These are phyloP conservation scores for Globisporangium rhizosaccharum DNA, from an alignment of 352 stramenopile species.

Conservation along the genomic window DNA sequence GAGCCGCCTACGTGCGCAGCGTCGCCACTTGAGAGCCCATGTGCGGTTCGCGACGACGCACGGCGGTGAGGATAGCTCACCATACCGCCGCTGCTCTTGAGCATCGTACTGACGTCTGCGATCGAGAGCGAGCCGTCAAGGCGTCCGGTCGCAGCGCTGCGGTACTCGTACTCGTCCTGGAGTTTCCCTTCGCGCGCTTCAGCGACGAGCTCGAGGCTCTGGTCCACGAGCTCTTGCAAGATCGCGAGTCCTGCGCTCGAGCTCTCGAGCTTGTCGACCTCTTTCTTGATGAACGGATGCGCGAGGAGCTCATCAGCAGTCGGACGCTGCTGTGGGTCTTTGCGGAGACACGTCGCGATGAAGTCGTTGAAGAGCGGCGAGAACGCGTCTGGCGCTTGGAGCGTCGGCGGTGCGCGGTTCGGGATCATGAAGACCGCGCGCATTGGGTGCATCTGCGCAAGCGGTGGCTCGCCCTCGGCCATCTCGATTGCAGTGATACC, in stretches of 20 bases:
- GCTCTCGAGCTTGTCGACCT: constrained; percentile 43
- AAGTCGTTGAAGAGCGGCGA: constrained; percentile 58
- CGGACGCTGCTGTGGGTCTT: constrained; percentile 47
- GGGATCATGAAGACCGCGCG: constrained; percentile 78
- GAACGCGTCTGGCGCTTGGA: constrained; percentile 33
- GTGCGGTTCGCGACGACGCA: constrained; percentile 7
- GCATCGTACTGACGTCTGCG: constrained; percentile 63
- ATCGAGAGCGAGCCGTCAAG: constrained; percentile 57
- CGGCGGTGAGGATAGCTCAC: constrained; percentile 14
- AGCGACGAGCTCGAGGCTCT: constrained; percentile 58
- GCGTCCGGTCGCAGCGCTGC: constrained; percentile 40
- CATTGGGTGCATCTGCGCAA: constrained; percentile 88
- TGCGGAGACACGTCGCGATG: constrained; percentile 55
- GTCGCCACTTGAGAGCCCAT: neutral
- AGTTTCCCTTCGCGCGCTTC: constrained; percentile 38
- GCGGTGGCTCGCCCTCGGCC: constrained; percentile 78
- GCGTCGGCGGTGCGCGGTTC: constrained; percentile 48
- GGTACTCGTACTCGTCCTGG: constrained; percentile 55
- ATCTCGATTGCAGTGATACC: constrained; percentile 90
- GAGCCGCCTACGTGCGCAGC: neutral
- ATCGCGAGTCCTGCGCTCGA: constrained; percentile 37
- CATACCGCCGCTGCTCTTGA: constrained; percentile 23
- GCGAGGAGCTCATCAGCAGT: constrained; percentile 39
- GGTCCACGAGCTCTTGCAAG: constrained; percentile 65
- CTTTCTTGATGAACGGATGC: constrained; percentile 59